Percentiles rank a stretch among this genome's conserved stretches.
These are phyloP conservation scores for Polysphondylium violaceum DNA, from an alignment of 78 protist species.

Conservation along the genomic window DNA sequence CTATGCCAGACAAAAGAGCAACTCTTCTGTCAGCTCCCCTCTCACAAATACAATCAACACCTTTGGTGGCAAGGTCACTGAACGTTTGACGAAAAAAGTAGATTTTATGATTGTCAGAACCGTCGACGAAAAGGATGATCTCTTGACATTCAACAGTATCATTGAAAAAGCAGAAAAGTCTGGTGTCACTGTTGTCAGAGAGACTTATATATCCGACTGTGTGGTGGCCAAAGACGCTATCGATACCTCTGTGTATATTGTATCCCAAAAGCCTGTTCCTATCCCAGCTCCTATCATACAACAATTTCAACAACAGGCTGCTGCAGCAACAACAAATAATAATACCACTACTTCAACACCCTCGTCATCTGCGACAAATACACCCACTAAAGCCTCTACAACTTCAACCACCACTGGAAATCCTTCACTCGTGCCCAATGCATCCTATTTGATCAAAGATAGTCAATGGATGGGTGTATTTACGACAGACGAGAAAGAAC, in stretches of 20 bases:
- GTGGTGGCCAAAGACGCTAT: conserved; percentile 4
- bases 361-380: neutral
- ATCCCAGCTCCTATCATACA: neutral
- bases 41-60: neutral
- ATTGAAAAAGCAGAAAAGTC: conserved; percentile 7
- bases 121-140: conserved; percentile 29
- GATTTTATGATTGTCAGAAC: conserved; percentile 22
- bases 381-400: neutral
- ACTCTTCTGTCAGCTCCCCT: neutral
- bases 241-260: conserved; percentile 20
- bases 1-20: conserved; percentile 8
- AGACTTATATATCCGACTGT: conserved; percentile 18
- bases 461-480: conserved; percentile 74
- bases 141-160: conserved; percentile 10
- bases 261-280: conserved; percentile 18
- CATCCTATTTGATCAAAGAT: conserved; percentile 17
- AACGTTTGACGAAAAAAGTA: conserved; percentile 6
- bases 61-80: conserved; percentile 9
- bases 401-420: neutral
- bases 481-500: conserved; percentile 12
- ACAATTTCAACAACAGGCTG: too few species aligned
- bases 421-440: neutral
- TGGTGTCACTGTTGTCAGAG: neutral
- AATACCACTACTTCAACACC: neutral
- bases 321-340: conserved; percentile 5